A percentile compares a stretch with the other conserved stretches of the same genome.
These are phyloP conservation scores for Solanum lycopersicoides DNA, from an alignment of 257 asterid genomes.

Conservation along the genomic window DNA sequence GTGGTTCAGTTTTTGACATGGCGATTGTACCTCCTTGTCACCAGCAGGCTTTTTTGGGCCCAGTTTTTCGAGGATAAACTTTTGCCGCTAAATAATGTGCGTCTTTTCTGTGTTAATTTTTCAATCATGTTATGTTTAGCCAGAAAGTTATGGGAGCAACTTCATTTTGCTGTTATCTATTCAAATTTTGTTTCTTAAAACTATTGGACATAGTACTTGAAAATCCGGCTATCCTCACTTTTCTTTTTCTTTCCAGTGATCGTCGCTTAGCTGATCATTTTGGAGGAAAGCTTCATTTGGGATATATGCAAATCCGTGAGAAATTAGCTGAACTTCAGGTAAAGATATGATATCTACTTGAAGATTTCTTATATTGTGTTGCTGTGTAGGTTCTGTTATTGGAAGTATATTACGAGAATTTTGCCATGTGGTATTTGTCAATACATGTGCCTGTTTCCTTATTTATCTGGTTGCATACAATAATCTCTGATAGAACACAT, in stretches of 20 bases:
- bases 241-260: constrained; percentile 57
- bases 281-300: constrained; percentile 99
- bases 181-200: background rate
- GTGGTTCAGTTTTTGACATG: constrained; percentile 65
- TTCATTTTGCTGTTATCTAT: background rate
- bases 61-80: constrained; percentile 97
- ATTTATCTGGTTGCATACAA: background rate
- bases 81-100: constrained; percentile 99
- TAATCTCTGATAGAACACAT: background rate
- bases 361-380: background rate
- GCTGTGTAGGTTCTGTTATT: background rate
- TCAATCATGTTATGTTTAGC: constrained; percentile 50
- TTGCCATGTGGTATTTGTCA: background rate
- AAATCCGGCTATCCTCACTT: background rate
- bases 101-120: constrained; percentile 68
- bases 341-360: constrained; percentile 8
- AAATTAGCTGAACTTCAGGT: constrained; percentile 96
- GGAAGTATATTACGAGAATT: background rate
- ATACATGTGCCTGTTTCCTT: background rate
- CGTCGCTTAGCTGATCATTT: constrained; percentile 99
- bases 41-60: constrained; percentile 98
- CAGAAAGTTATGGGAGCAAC: constrained; percentile 23
- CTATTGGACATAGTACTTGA: background rate
- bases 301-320: constrained; percentile 94
- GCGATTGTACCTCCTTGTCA: constrained; percentile 84